Evolutionary conservation across 2,329 filamentous ascomycete species (phyloP).

Genomic region (Aureobasidium melanogenum): DNA sequence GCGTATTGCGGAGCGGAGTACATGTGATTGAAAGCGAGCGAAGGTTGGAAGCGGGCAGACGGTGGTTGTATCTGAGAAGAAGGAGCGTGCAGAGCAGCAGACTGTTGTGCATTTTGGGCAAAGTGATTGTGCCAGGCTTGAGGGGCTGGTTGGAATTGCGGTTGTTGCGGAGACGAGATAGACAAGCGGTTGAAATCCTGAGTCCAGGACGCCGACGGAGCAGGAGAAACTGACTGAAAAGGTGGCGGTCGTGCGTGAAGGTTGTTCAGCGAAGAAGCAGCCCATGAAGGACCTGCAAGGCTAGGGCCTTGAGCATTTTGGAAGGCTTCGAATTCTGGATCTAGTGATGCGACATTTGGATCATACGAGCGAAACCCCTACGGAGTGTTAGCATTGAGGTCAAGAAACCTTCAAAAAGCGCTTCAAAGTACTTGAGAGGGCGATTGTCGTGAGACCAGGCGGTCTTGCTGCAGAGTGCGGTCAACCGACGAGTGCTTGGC

Average conservation of each 20-base stretch:
- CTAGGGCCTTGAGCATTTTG: conserved; percentile 41
- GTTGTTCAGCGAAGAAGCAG: conserved; percentile 26
- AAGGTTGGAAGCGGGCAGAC: background rate
- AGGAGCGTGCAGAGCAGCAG: background rate
- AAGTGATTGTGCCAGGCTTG: conserved; percentile 23
- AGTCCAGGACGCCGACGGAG: conserved; percentile 29
- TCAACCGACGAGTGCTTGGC: conserved; percentile 61
- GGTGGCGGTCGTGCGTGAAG: conserved; percentile 17
- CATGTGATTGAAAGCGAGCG: background rate
- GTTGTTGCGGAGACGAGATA: conserved; percentile 35
- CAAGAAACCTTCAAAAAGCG: background rate
- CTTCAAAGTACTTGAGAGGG: conserved; percentile 42
- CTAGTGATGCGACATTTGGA: conserved; percentile 46
- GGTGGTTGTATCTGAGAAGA: conserved; percentile 19
- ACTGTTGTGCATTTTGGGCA: conserved; percentile 28
- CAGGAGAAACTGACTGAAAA: conserved; percentile 26
- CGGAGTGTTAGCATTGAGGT: background rate
- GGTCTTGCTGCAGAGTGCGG: conserved; percentile 64
- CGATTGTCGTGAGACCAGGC: conserved; percentile 46
- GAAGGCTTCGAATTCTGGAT: conserved; percentile 63
- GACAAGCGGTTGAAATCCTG: conserved; percentile 41
- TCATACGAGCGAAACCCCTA: conserved; percentile 56
- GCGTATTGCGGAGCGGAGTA: background rate
- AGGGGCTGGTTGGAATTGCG: conserved; percentile 33
- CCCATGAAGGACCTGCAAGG: conserved; percentile 24